Percentiles rank a stretch among this genome's conserved stretches.
phyloP scores from a whole-genome alignment of 495 filamentous ascomycete genomes.

The Penicillium argentinense region DNA sequence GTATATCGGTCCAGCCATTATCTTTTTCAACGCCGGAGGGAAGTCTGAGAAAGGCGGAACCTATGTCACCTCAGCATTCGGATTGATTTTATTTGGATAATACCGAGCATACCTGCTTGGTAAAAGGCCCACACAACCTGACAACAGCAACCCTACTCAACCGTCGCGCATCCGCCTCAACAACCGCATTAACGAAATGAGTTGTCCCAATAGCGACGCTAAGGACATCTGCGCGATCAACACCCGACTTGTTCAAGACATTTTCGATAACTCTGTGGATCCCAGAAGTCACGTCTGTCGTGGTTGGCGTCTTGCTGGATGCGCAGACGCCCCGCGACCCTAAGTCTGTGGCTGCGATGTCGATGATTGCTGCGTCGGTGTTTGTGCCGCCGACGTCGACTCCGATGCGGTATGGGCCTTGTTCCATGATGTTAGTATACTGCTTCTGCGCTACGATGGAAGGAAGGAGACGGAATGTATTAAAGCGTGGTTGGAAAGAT shows the following conservation, averaged over 20 bases:
- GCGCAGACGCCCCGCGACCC: constrained; percentile 47
- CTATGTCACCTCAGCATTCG: constrained; percentile 12
- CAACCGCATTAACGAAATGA: constrained; percentile 63
- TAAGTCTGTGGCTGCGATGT: constrained; percentile 40
- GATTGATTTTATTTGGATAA: not conserved
- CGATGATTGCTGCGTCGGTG: constrained; percentile 59
- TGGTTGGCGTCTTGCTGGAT: constrained; percentile 59
- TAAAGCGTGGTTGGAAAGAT: too few relatives aligned
- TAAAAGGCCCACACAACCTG: constrained; percentile 53
- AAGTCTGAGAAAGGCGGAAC: constrained; percentile 54
- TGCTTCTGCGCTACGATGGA: too few relatives aligned
- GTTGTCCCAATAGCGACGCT: constrained; percentile 64
- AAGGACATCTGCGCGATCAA: constrained; percentile 42
- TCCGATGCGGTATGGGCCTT: constrained; percentile 18
- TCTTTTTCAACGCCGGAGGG: constrained; percentile 28
- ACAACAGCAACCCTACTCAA: constrained; percentile 55
- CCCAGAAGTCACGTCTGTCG: constrained; percentile 52
- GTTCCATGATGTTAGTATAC: too few relatives aligned
- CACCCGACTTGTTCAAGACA: constrained; percentile 41
- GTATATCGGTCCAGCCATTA: constrained; percentile 35
- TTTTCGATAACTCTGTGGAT: constrained; percentile 50
- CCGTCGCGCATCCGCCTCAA: constrained; percentile 52
- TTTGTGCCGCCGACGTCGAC: constrained; percentile 52
- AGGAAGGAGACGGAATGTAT: too few relatives aligned
- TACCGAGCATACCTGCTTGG: constrained; percentile 23